phyloP scores from a whole-genome alignment of 345 rosid species.

The Abelmoschus esculentus region DNA sequence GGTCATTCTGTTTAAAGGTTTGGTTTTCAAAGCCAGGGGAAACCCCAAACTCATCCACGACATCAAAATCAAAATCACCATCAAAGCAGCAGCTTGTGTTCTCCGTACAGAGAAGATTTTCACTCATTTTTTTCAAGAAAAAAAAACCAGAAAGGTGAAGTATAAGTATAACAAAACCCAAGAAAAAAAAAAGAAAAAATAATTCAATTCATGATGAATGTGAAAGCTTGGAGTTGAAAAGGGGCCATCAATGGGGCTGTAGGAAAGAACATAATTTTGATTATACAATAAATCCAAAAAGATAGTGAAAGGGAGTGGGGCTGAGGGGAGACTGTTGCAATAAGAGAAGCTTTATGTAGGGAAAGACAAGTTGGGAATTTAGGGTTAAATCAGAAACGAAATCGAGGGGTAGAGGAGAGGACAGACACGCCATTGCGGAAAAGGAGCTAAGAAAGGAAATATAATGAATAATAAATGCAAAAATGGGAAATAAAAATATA shows the following conservation, averaged over 20 bases:
- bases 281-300: slow-evolving; percentile 18
- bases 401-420: slow-evolving; percentile 3
- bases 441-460: not conserved
- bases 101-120: slow-evolving; percentile 50
- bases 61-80: slow-evolving; percentile 26
- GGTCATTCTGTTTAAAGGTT: slow-evolving; percentile 19
- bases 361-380: slow-evolving; percentile 11
- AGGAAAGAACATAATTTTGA: slow-evolving; percentile 15
- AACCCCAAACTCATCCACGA: slow-evolving; percentile 21
- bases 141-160: slow-evolving; percentile 8
- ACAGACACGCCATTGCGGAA: not conserved
- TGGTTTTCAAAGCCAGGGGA: slow-evolving; percentile 12
- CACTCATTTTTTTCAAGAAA: slow-evolving; percentile 29
- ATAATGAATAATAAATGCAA: not conserved
- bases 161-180: not conserved
- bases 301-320: slow-evolving; percentile 12
- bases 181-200: not conserved
- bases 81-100: slow-evolving; percentile 29
- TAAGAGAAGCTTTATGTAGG: slow-evolving; percentile 30
- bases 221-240: slow-evolving; percentile 21
- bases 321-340: slow-evolving; percentile 5
- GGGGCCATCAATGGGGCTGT: slow-evolving; percentile 18
- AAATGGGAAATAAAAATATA: not conserved
- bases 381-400: slow-evolving; percentile 28
- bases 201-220: slow-evolving; percentile 9